These are phyloP conservation scores for Daldinia childiae DNA, from an alignment of 495 filamentous ascomycete genomes.

Conservation along the genomic window DNA sequence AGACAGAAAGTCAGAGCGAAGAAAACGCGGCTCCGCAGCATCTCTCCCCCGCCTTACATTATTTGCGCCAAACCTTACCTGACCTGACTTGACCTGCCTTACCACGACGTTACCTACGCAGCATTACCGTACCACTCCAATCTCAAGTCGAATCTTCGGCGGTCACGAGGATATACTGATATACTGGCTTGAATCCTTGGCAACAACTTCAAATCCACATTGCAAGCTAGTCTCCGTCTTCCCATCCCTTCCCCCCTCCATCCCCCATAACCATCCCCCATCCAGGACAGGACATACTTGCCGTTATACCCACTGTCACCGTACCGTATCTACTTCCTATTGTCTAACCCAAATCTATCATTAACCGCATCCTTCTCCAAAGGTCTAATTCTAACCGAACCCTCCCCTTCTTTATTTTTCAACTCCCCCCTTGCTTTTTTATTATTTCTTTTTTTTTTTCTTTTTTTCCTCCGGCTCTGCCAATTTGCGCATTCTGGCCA, in stretches of 20 bases:
- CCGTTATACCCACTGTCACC: slow-evolving; percentile 39
- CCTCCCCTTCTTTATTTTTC: slow-evolving; percentile 32
- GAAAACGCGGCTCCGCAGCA: slow-evolving; percentile 42
- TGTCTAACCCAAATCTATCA: slow-evolving; percentile 40
- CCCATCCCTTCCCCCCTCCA: slow-evolving; percentile 17
- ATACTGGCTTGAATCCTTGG: slow-evolving; percentile 39
- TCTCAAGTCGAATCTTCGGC: slow-evolving; percentile 36
- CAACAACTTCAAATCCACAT: slow-evolving; percentile 34
- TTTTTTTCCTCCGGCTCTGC: slow-evolving; percentile 19
- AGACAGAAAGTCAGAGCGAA: slow-evolving; percentile 10
- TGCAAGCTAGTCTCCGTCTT: slow-evolving; percentile 38
- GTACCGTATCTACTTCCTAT: slow-evolving; percentile 23
- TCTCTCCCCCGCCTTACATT: slow-evolving; percentile 43
- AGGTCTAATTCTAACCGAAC: slow-evolving; percentile 31
- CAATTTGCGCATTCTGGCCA: slow-evolving; percentile 30
- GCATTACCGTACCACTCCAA: slow-evolving; percentile 37
- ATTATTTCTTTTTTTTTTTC: neutral
- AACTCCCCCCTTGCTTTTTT: neutral
- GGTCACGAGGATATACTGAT: slow-evolving; percentile 42
- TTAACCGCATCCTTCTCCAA: slow-evolving; percentile 37
- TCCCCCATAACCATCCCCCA: slow-evolving; percentile 14
- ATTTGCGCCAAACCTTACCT: slow-evolving; percentile 41
- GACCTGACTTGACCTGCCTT: slow-evolving; percentile 36
- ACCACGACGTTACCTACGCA: slow-evolving; percentile 39
- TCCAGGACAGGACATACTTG: slow-evolving; percentile 27